These are phyloP conservation scores for Cercis canadensis DNA, from an alignment of 306 rosid genomes.

Conservation along the genomic window DNA sequence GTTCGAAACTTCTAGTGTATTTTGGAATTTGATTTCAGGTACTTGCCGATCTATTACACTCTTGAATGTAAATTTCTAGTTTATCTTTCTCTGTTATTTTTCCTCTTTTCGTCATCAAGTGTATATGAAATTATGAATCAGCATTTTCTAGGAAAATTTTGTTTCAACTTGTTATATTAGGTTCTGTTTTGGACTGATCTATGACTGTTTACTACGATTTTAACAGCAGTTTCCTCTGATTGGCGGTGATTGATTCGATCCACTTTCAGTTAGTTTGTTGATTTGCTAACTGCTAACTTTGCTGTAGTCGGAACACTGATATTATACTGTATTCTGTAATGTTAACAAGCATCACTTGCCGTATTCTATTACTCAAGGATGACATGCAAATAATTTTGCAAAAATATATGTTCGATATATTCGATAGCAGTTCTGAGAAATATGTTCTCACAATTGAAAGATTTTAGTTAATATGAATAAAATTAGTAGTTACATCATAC, in stretches of 20 bases:
- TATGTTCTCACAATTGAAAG: background rate
- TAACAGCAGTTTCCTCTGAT: slow-evolving; percentile 28
- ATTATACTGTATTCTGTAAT: background rate
- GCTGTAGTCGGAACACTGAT: background rate
- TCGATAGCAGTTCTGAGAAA: background rate
- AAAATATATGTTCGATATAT: background rate
- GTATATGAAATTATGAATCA: background rate
- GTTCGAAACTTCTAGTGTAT: background rate
- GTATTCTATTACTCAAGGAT: slow-evolving; percentile 9
- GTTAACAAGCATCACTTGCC: slow-evolving; percentile 28
- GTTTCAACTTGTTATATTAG: slow-evolving; percentile 1
- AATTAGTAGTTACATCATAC: slow-evolving; percentile 3
- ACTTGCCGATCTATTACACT: slow-evolving; percentile 39
- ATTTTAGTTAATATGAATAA: slow-evolving; percentile 23
- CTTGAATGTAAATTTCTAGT: slow-evolving; percentile 4
- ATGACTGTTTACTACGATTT: slow-evolving; percentile 31
- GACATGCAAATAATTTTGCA: slow-evolving; percentile 9
- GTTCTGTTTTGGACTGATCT: slow-evolving; percentile 42
- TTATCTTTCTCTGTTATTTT: background rate
- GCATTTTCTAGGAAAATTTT: slow-evolving; percentile 4
- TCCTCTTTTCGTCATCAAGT: background rate
- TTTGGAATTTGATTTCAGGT: slow-evolving; percentile 39
- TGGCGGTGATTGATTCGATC: slow-evolving; percentile 38
- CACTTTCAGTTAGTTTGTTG: slow-evolving; percentile 29
- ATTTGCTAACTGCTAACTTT: slow-evolving; percentile 12